These are phyloP conservation scores for Metroxylon sagu DNA, from an alignment of 176 grass and related monocot species.

Conservation along the genomic window DNA sequence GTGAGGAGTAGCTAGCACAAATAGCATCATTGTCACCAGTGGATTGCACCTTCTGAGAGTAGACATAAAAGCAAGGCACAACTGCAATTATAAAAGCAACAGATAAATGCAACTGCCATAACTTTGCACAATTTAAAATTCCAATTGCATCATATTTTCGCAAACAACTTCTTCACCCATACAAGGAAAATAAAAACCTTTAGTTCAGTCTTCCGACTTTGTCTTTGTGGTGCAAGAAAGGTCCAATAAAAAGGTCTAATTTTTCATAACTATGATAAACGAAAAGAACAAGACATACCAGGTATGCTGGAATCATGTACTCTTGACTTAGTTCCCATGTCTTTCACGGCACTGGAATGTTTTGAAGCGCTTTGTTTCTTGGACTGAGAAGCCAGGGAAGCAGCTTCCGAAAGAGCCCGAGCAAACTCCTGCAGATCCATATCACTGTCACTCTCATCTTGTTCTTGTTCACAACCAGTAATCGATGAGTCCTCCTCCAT, in stretches of 20 bases:
- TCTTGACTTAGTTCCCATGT: conserved; percentile 23
- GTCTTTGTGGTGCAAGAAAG: too few relatives aligned
- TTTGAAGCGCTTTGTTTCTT: conserved; percentile 60
- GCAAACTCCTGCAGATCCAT: conserved; percentile 68
- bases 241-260: too few relatives aligned
- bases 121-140: not conserved
- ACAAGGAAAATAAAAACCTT: too few relatives aligned
- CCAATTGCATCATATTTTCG: not conserved
- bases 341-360: conserved; percentile 22
- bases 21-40: conserved; percentile 6
- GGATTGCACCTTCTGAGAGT: conserved; percentile 39
- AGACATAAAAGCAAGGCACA: conserved; percentile 95
- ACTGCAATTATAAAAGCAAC: conserved; percentile 34
- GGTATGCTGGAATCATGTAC: conserved; percentile 29
- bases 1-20: conserved; percentile 26
- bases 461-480: conserved; percentile 17
- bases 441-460: conserved; percentile 43
- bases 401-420: conserved; percentile 54
- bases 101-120: conserved; percentile 3
- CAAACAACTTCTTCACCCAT: not conserved
- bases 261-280: not conserved
- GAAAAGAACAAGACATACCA: conserved; percentile 24
- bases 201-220: too few relatives aligned
- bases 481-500: conserved; percentile 6
- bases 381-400: conserved; percentile 51